Evolutionary conservation across 257 asterid species (phyloP), one percentile per base, ranked within the genome.

Genomic region (Salvia splendens): DNA sequence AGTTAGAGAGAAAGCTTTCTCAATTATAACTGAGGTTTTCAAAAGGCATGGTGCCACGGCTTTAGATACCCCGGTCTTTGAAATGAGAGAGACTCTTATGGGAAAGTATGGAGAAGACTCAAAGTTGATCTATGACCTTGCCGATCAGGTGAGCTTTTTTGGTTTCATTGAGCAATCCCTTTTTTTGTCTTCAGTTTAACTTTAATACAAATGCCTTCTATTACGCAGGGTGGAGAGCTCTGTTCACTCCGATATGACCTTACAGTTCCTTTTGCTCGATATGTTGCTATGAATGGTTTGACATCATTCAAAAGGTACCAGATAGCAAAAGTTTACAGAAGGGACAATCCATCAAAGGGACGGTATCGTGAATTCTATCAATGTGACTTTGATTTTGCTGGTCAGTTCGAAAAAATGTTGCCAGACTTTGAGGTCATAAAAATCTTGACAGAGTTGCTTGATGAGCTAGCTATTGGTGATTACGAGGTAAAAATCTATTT

Each of bases 51-150:
- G 97, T 52, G 99, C 95, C 55, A 81, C 80, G 77, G 80, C 91
- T 38, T 82, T 94, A 73, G 99, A 94, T 71, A 94, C 99, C 12
- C 99, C 97, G 49, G 97, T 66, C 12, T 94, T 91, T 79, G 99
- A 94, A 77, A 43, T 94, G 88, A 83, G 96, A 72, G 99, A 94
- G 76, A 91, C 97, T 50, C 96, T 94, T 60, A 91, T 81, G 93
- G 99, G 99, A 2, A 94, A 94, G 73, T 94, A 94, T 71, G 99
- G 97, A 12, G 99, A 94, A 79, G 99, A 94, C 83, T 88, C 97
- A 30, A 94, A 91, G 77, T 83, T 94, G 81, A 88, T 94, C 45
- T 94, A 88, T 81, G 96, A 94, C 82, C 95, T 94, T 61, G 96
- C 96, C 50, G 97, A 94, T 78, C 99, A 94, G 97, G 99, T 24